These are phyloP conservation scores for Solanum sitiens DNA, from an alignment of 257 asterid species.

Conservation along the genomic window DNA sequence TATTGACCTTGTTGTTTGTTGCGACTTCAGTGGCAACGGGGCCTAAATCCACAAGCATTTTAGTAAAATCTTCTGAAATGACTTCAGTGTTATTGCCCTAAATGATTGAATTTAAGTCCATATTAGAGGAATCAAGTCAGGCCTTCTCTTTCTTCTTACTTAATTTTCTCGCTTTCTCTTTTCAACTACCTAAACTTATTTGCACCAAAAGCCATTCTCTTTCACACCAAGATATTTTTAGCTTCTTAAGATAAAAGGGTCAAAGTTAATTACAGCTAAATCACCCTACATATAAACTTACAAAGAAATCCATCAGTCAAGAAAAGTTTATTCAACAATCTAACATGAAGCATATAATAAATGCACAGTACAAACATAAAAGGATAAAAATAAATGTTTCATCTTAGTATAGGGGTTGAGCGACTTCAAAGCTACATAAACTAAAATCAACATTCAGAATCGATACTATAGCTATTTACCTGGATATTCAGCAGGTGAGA, in stretches of 20 bases:
- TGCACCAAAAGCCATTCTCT: background rate
- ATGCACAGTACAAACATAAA: background rate
- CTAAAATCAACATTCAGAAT: background rate
- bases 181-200: background rate
- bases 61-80: background rate
- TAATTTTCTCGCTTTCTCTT: background rate
- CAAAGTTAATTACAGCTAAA: background rate
- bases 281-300: background rate
- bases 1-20: background rate
- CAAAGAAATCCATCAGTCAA: background rate
- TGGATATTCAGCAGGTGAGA: conserved; percentile 30
- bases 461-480: conserved; percentile 16
- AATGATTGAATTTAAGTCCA: background rate
- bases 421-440: background rate
- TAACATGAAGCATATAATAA: background rate
- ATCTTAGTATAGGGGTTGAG: background rate
- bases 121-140: background rate
- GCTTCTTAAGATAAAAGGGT: background rate
- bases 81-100: background rate
- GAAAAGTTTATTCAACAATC: background rate
- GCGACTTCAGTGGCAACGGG: background rate
- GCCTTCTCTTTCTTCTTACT: background rate
- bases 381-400: background rate
- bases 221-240: background rate
- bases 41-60: background rate